phyloP scores from a whole-genome alignment of 2,329 filamentous ascomycete species.

The Diplodia corticola region DNA sequence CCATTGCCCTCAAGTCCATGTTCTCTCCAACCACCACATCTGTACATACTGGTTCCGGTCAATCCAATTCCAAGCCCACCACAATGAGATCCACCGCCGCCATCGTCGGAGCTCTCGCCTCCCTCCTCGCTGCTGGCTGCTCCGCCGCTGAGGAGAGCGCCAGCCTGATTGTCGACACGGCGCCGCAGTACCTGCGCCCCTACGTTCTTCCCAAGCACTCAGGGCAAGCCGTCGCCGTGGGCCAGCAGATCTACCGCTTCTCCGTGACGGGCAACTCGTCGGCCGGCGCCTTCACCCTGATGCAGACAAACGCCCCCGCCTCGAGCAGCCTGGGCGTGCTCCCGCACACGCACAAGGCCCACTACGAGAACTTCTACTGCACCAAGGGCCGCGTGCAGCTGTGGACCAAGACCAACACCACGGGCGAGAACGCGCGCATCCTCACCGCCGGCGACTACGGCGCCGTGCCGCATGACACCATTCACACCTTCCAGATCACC shows the following conservation, averaged over 20 bases:
- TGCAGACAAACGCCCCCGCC: constrained; percentile 46
- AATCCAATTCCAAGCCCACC: neutral
- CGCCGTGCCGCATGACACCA: constrained; percentile 48
- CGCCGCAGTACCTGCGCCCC: constrained; percentile 37
- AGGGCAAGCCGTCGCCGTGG: constrained; percentile 39
- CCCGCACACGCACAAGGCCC: constrained; percentile 45
- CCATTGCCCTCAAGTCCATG: neutral
- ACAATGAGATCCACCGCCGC: constrained; percentile 15
- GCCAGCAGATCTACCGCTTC: constrained; percentile 44
- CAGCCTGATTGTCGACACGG: constrained; percentile 28
- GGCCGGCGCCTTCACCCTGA: constrained; percentile 47
- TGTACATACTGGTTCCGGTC: too few species aligned
- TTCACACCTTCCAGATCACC: constrained; percentile 51
- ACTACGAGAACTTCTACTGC: constrained; percentile 53
- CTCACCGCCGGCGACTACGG: constrained; percentile 50
- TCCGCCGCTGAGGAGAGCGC: neutral
- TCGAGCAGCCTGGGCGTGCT: constrained; percentile 44
- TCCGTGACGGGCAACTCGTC: constrained; percentile 49
- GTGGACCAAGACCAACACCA: constrained; percentile 42
- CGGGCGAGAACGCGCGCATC: constrained; percentile 40
- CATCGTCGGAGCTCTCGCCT: neutral
- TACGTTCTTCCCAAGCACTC: constrained; percentile 41
- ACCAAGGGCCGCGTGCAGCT: constrained; percentile 49
- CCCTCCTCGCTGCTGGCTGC: neutral
- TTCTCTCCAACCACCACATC: neutral